These are phyloP conservation scores for Spongospora subterranea DNA, from an alignment of 208 protist genomes.

Conservation along the genomic window DNA sequence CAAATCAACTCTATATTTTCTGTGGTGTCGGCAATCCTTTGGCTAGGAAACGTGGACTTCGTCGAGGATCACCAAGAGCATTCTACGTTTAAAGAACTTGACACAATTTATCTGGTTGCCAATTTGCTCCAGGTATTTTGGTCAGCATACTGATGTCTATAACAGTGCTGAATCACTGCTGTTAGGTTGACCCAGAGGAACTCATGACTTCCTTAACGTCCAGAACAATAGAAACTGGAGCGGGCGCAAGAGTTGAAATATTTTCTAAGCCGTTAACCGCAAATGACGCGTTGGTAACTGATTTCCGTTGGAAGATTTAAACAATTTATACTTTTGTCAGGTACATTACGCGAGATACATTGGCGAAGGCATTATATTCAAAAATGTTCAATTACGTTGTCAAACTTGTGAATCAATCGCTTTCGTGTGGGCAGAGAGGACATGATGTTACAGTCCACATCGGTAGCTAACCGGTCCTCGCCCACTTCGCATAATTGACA, in stretches of 20 bases:
- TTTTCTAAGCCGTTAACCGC: conserved; percentile 4
- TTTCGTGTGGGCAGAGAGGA: not conserved
- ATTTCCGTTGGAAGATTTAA: not conserved
- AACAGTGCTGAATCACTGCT: not conserved
- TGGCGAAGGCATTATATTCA: conserved; percentile 91
- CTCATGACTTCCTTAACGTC: not conserved
- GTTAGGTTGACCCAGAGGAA: not conserved
- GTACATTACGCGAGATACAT: conserved; percentile 80
- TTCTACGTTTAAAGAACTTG: not conserved
- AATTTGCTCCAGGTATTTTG: not conserved
- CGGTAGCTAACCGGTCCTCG: not conserved
- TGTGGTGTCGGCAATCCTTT: conserved; percentile 46
- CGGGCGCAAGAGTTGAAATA: not conserved
- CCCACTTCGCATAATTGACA: not conserved
- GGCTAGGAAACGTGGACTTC: conserved; percentile 33
- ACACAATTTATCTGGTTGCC: conserved; percentile 26
- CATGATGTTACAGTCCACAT: not conserved
- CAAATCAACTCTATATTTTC: conserved; percentile 12
- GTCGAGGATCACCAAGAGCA: conserved; percentile 47
- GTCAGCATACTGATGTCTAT: not conserved
- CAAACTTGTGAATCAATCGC: conserved; percentile 85
- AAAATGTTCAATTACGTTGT: conserved; percentile 93
- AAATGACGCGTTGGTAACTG: not conserved
- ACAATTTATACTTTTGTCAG: not conserved
- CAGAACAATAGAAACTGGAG: conserved; percentile 13